phyloP scores from a whole-genome alignment of 192 early-diverging fungal genomes.

The Chytriomyces sp. region DNA sequence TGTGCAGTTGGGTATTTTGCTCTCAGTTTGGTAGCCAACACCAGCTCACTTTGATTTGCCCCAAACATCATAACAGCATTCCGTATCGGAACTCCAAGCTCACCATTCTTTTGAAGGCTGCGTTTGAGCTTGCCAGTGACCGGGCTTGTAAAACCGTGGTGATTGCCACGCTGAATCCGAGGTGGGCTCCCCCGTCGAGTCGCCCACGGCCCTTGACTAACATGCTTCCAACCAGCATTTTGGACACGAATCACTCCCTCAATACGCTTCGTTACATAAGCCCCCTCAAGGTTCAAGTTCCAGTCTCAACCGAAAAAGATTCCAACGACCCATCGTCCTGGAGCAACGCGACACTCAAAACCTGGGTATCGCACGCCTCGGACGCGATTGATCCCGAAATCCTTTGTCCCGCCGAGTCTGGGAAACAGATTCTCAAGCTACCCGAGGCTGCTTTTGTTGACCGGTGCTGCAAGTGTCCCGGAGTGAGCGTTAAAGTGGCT shows the following conservation, averaged over 20 bases:
- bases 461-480: constrained; percentile 38
- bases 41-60: no score
- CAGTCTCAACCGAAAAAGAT: not conserved
- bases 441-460: constrained; percentile 47
- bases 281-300: constrained; percentile 40
- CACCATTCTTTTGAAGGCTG: constrained; percentile 53
- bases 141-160: constrained; percentile 46
- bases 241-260: constrained; percentile 43
- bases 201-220: constrained; percentile 5
- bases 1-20: no score
- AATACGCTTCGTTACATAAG: constrained; percentile 50
- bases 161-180: constrained; percentile 38
- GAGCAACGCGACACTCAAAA: constrained; percentile 36
- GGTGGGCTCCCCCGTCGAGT: no score
- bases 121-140: constrained; percentile 47
- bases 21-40: no score
- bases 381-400: constrained; percentile 25
- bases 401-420: constrained; percentile 48
- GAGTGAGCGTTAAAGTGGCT: constrained; percentile 35
- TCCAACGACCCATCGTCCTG: constrained; percentile 47
- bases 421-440: constrained; percentile 43
- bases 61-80: constrained; percentile 27
- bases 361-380: constrained; percentile 38
- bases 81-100: constrained; percentile 52
- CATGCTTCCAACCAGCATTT: constrained; percentile 20